Conservation (phyloP, 345 rosid species). For the Zanthoxylum bungeanum region DNA sequence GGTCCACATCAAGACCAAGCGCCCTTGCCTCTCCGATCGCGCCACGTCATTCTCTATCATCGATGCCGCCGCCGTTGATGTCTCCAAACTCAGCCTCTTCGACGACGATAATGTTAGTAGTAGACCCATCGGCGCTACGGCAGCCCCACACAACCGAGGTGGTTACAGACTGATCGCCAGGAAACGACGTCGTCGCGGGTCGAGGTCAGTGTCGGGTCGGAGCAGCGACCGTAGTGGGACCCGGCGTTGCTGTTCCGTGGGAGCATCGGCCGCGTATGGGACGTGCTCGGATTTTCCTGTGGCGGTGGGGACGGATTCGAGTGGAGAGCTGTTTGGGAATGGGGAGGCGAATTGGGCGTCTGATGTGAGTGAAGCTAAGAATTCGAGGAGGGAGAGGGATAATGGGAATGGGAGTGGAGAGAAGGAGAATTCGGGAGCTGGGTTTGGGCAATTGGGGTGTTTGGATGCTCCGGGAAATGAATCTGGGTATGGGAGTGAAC, state of each 20-base stretch:
- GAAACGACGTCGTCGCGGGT: constrained; percentile 81
- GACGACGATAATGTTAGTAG: constrained; percentile 51
- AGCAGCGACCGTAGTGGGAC: constrained; percentile 95
- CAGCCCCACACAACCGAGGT: constrained; percentile 28
- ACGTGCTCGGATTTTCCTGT: constrained; percentile 90
- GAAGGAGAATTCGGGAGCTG: constrained; percentile 39
- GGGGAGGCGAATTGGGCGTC: constrained; percentile 82
- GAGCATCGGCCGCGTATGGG: constrained; percentile 73
- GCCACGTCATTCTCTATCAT: constrained; percentile 69
- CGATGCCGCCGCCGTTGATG: constrained; percentile 50
- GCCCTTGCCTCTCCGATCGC: constrained; percentile 95
- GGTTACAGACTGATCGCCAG: constrained; percentile 47
- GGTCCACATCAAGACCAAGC: constrained; percentile 58
- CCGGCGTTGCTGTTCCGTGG: constrained; percentile 79
- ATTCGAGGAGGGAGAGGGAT: constrained; percentile 57
- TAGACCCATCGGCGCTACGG: constrained; percentile 18
- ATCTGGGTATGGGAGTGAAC: constrained; percentile 94
- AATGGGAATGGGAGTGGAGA: constrained; percentile 57
- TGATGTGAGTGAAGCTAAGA: constrained; percentile 80
- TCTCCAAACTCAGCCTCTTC: constrained; percentile 68
- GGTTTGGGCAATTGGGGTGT: constrained; percentile 49
- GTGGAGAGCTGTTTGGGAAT: constrained; percentile 88
- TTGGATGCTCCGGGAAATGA: constrained; percentile 67
- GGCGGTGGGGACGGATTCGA: constrained; percentile 89
- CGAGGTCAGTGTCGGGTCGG: constrained; percentile 85